Conservation (phyloP, 2,329 filamentous ascomycete species). For the Penicillium sp. region DNA sequence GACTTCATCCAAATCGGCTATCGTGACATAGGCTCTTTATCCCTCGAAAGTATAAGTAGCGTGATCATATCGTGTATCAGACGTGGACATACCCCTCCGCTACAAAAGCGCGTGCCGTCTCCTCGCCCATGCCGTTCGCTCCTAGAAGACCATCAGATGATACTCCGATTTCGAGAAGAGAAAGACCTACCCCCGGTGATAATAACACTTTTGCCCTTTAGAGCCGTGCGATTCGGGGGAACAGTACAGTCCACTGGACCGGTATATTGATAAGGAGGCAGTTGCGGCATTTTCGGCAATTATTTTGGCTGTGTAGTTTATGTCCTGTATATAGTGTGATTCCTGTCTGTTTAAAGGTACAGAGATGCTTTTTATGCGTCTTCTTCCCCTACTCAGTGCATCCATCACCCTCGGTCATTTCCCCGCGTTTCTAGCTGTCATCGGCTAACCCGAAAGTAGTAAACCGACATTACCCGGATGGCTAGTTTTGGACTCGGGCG, state of each 20-base stretch:
- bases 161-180: neutral
- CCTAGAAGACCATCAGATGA: conserved; percentile 41
- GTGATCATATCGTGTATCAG: neutral
- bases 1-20: conserved; percentile 39
- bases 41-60: neutral
- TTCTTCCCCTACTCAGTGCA: neutral
- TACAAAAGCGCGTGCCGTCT: conserved; percentile 8
- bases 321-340: no score
- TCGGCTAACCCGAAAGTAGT: conserved; percentile 9
- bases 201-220: conserved; percentile 9
- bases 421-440: neutral
- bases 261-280: conserved; percentile 9
- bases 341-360: no score
- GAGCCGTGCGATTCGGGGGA: neutral
- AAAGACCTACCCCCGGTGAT: conserved; percentile 11
- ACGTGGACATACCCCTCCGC: neutral
- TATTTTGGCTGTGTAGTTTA: no score
- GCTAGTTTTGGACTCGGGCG: no score
- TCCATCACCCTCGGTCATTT: neutral
- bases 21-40: conserved; percentile 24
- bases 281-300: conserved; percentile 8
- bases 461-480: neutral
- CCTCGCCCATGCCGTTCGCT: conserved; percentile 13
- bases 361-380: neutral
- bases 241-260: conserved; percentile 6